Percentiles rank a stretch among this genome's conserved stretches.
phyloP scores from a whole-genome alignment of 306 rosid species.

The Vigna mungo region DNA sequence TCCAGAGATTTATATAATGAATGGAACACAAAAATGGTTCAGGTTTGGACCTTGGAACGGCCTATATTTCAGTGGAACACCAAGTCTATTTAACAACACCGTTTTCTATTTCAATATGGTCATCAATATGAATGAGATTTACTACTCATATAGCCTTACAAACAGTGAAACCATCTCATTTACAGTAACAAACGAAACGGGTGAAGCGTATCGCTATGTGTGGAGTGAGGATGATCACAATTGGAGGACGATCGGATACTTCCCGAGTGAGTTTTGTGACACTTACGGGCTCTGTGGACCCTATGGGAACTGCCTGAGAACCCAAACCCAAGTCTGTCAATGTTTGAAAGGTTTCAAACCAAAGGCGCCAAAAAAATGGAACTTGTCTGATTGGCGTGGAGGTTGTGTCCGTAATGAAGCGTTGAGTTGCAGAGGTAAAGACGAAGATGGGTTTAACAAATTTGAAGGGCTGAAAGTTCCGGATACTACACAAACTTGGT shows the following conservation, averaged over 20 bases:
- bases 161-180: too few species aligned
- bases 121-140: background rate
- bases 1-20: background rate
- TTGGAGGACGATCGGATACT: background rate
- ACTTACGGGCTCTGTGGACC: slow-evolving; percentile 41
- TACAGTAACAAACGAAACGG: background rate
- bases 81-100: background rate
- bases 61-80: background rate
- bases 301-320: slow-evolving; percentile 33
- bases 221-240: background rate
- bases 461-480: slow-evolving; percentile 51
- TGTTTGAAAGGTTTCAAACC: slow-evolving; percentile 53
- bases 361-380: slow-evolving; percentile 1
- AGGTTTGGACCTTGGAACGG: slow-evolving; percentile 41
- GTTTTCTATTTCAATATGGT: background rate
- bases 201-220: background rate
- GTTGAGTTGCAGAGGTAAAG: background rate
- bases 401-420: slow-evolving; percentile 45
- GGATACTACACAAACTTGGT: slow-evolving; percentile 57
- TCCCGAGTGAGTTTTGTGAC: slow-evolving; percentile 40
- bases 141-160: background rate
- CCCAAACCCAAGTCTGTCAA: slow-evolving; percentile 16
- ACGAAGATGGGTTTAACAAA: background rate
- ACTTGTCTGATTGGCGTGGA: background rate
- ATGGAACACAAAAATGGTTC: background rate